Evolutionary conservation across 176 grass and related monocot species (phyloP), one percentile per base, ranked within the genome.

Genomic region (Juncus inflexus): DNA sequence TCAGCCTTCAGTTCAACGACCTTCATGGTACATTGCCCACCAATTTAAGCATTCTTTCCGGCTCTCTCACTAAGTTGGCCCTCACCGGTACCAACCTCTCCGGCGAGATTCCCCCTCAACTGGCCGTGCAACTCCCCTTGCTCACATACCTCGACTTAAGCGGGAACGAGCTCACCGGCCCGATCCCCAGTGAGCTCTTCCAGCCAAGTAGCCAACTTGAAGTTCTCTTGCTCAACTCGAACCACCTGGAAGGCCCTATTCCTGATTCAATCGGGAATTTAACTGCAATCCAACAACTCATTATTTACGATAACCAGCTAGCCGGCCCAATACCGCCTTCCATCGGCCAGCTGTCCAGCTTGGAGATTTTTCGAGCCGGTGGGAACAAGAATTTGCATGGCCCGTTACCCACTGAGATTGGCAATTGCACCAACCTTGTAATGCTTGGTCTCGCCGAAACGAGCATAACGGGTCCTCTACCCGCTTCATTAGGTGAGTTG

Each of bases 11-110:
- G 75, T 86, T 60, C 42, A 74, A 81, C 2, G 83, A 84, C 67
- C 74, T 95, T 12, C 80, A 62, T 49, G 90, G 90, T 50, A 62
- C 75, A 42, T 65, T 80, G 3, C 90, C 90, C 3, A 10, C 61
- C 14, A 76, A 84, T 55, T 49, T 95, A 15, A 74, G 68, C 4
- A 63, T 67, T 4, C 55, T 90, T 43, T 74, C 67, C 53, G 41
- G 76, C 38, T 84, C 90, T 37, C 75, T 95, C 9, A 28, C 76
- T 28, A 77, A 70, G 2, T 75, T 95, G 9, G 78, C 82, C 39
- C 90, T 95, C 67, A 58, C 86, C 8, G 80, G 78, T 12, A 72
- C 90, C 9, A 95, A 95, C 40, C 83, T 95, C 2, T 75, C 90
- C 0, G 90, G 90, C 0, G 65, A 80, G 3, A 90, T 95, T 37